Evolutionary conservation across 345 rosid species (phyloP).

Genomic region (Schrenkiella parvula): DNA sequence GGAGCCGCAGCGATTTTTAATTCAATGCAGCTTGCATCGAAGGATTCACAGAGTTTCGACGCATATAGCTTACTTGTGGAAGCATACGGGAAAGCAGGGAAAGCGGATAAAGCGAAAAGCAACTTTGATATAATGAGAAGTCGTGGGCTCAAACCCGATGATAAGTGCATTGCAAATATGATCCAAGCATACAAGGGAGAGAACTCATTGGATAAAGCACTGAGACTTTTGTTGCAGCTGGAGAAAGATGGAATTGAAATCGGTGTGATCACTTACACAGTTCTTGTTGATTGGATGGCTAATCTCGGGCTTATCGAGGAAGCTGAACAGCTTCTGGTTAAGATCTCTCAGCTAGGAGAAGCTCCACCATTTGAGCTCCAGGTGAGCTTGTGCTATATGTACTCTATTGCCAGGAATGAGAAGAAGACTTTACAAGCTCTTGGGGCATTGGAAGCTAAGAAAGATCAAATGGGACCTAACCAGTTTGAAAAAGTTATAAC

Average conservation of each 20-base stretch:
- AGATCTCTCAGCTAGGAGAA: constrained; percentile 75
- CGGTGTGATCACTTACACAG: constrained; percentile 65
- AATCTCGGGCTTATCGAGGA: constrained; percentile 68
- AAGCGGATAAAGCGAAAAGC: constrained; percentile 57
- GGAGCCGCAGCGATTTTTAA: constrained; percentile 45
- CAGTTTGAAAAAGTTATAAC: constrained; percentile 61
- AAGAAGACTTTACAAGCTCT: constrained; percentile 80
- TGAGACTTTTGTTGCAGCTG: constrained; percentile 58
- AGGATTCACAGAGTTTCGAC: constrained; percentile 38
- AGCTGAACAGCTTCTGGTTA: constrained; percentile 68
- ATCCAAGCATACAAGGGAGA: constrained; percentile 54
- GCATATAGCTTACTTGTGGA: constrained; percentile 56
- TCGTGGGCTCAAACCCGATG: constrained; percentile 60
- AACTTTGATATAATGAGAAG: constrained; percentile 54
- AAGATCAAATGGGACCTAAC: constrained; percentile 42
- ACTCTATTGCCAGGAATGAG: constrained; percentile 54
- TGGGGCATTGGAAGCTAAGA: constrained; percentile 52
- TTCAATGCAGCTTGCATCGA: constrained; percentile 44
- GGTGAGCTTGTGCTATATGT: constrained; percentile 78
- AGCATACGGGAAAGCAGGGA: constrained; percentile 46
- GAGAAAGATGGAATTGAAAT: constrained; percentile 78
- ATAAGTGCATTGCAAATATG: constrained; percentile 56
- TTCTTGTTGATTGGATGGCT: constrained; percentile 77
- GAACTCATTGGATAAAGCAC: constrained; percentile 70
- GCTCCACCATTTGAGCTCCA: constrained; percentile 63